Base-by-base conservation (phyloP, 2,329 filamentous ascomycete species). In the Fusarium fujikuroi region DNA sequence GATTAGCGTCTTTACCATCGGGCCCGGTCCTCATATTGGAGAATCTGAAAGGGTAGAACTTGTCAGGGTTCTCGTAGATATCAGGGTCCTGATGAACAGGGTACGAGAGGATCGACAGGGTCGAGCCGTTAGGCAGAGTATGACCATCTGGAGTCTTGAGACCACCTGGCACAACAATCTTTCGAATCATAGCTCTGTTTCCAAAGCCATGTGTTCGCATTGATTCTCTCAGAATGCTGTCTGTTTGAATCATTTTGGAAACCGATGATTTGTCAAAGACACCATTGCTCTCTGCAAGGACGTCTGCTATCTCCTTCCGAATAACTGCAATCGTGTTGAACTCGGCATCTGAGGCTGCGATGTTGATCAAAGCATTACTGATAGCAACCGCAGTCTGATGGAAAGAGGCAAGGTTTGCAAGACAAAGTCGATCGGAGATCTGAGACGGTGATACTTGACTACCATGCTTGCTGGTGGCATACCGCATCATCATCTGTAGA, bases 181-280 rank as follows among this genome's bases (percentile, higher is more conserved):
- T 77, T 10, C 81, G 81, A 57, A 78, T 75, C 23, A 77, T 70
- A 4, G 76, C 69, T 50, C 80, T 79, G 4, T 74, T 74, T 10
- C 77, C 77, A 28, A 81, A 80, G 0, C 80, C 76, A 25, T 84
- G 67, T 2, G 82, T 66, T 8, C 85, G 80, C 58, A 86, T 76
- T 0, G 84, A 85, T 69, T 87, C 85, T 23, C 85, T 81, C 4
- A 81, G 75, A 1, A 83, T 77, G 43, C 84, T 86, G 65, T 87
- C 85, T 8, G 82, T 76, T 4, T 75, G 76, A 0, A 78, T 74
- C 80, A 87, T 81, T 12, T 79, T 79, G 61, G 19, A 85, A 69
- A 21, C 78, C 70, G 30, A 75, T 61, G 37, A 53, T 83, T 85
- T 25, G 80, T 83, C 85, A 83, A 87, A 49, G 1, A 59, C 53